phyloP scores from a whole-genome alignment of 2,329 filamentous ascomycete genomes.

The Didymella keratinophila region DNA sequence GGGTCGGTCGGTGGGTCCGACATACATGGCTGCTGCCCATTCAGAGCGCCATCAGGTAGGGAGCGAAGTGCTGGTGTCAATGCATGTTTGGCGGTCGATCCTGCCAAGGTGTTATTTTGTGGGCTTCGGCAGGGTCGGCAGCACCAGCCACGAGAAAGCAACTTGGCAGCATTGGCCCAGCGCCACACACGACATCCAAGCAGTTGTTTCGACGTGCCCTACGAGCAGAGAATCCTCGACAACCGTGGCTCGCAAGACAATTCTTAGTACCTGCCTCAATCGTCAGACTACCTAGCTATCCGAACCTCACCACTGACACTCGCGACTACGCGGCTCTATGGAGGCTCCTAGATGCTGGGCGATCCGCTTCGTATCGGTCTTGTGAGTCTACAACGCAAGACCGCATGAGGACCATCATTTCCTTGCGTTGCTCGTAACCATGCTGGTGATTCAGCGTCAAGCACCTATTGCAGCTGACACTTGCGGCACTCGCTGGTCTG shows the following conservation, averaged over 20 bases:
- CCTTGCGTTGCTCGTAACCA: not conserved
- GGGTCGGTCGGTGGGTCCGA: too few species aligned
- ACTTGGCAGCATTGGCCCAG: conserved; percentile 7
- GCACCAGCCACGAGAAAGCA: conserved; percentile 6
- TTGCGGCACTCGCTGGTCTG: too few species aligned
- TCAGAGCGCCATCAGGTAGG: too few species aligned
- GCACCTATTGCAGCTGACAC: not conserved
- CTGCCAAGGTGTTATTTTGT: not conserved
- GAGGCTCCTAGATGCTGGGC: not conserved
- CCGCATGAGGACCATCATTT: not conserved
- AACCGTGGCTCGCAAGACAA: not conserved
- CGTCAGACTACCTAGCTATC: not conserved
- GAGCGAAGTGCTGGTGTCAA: too few species aligned
- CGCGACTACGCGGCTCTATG: not conserved
- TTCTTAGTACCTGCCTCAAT: conserved; percentile 8
- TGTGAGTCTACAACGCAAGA: not conserved
- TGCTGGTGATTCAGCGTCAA: not conserved
- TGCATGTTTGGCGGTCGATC: too few species aligned
- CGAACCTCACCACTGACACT: not conserved
- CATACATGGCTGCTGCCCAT: too few species aligned
- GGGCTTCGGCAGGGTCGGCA: conserved; percentile 9
- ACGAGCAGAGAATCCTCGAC: not conserved
- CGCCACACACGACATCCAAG: conserved; percentile 10
- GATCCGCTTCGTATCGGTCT: not conserved
- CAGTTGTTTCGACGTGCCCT: not conserved